Evolutionary conservation across 2,329 filamentous ascomycete species (phyloP).

Genomic region (Graphilbum fragrans): DNA sequence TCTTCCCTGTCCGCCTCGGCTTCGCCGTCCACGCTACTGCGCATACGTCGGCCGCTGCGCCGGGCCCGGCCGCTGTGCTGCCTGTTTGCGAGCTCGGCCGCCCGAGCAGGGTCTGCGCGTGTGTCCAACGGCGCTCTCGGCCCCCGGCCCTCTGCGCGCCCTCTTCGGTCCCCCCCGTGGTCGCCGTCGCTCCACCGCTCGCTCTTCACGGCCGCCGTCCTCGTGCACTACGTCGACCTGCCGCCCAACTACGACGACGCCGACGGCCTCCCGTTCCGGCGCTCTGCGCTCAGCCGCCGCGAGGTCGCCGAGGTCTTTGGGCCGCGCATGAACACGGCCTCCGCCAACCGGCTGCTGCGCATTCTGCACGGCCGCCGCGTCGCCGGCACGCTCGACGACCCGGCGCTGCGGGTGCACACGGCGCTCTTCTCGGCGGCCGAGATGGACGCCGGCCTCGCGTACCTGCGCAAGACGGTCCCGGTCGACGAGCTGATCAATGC

Average conservation of each 20-base stretch:
- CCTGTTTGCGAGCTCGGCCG: too few species aligned
- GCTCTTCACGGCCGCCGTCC: slow-evolving; percentile 20
- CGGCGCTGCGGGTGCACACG: slow-evolving; percentile 35
- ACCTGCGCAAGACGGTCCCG: slow-evolving; percentile 39
- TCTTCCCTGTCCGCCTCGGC: too few species aligned
- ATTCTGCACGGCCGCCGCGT: slow-evolving; percentile 52
- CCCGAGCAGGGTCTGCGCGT: too few species aligned
- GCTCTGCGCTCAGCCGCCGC: slow-evolving; percentile 31
- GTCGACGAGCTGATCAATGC: slow-evolving; percentile 51
- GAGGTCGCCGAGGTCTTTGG: slow-evolving; percentile 41
- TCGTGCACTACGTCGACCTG: slow-evolving; percentile 45
- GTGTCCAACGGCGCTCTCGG: too few species aligned
- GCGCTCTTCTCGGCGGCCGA: slow-evolving; percentile 27
- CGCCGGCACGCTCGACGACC: slow-evolving; percentile 51
- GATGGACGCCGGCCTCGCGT: slow-evolving; percentile 34
- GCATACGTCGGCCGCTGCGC: too few species aligned
- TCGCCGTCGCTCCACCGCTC: slow-evolving; percentile 9
- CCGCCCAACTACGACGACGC: slow-evolving; percentile 44
- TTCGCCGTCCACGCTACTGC: too few species aligned
- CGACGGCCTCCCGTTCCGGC: slow-evolving; percentile 39
- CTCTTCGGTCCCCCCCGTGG: background rate
- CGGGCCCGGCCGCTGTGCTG: too few species aligned
- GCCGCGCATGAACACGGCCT: slow-evolving; percentile 24
- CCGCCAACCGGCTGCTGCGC: slow-evolving; percentile 41
- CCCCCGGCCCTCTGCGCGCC: background rate